A percentile compares a stretch with the other conserved stretches of the same genome.
phyloP scores from a whole-genome alignment of 1,139 yeast genomes.

The Saccharomycopsis crataegensis region DNA sequence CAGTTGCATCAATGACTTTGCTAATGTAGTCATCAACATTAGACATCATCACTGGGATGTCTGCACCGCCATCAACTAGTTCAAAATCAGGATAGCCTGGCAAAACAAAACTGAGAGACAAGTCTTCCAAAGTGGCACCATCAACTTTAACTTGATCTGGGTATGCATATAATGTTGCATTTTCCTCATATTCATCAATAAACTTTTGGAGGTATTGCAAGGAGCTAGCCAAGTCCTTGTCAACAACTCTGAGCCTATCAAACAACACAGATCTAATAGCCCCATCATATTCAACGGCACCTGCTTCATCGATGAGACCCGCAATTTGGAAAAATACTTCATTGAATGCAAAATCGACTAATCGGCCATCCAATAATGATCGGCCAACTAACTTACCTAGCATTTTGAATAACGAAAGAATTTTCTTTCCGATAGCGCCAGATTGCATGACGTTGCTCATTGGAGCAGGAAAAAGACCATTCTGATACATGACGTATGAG shows the following conservation, averaged over 20 bases:
- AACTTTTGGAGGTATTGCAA: conserved; percentile 31
- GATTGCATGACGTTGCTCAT: conserved; percentile 31
- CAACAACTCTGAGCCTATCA: conserved; percentile 45
- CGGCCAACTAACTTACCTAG: conserved; percentile 85
- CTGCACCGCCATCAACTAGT: conserved; percentile 49
- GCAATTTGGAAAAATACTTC: conserved; percentile 56
- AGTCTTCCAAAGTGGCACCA: conserved; percentile 30
- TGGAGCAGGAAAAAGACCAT: conserved; percentile 75
- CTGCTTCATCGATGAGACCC: conserved; percentile 25
- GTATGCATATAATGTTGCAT: not conserved
- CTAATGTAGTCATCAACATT: conserved; percentile 56
- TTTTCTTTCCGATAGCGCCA: conserved; percentile 36
- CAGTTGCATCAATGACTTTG: conserved; percentile 50
- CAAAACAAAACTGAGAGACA: conserved; percentile 58
- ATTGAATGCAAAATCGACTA: conserved; percentile 76
- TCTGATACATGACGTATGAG: conserved; percentile 36
- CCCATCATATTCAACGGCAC: conserved; percentile 19
- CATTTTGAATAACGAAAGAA: conserved; percentile 49
- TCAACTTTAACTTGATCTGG: conserved; percentile 1
- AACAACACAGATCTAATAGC: conserved; percentile 30
- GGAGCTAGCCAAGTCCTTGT: conserved; percentile 55
- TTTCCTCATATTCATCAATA: conserved; percentile 38
- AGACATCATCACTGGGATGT: conserved; percentile 37
- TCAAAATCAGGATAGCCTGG: conserved; percentile 72
- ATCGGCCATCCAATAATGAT: conserved; percentile 77